These are phyloP conservation scores for Myxozyma kluyveri DNA, from an alignment of 805 yeast species.

Conservation along the genomic window DNA sequence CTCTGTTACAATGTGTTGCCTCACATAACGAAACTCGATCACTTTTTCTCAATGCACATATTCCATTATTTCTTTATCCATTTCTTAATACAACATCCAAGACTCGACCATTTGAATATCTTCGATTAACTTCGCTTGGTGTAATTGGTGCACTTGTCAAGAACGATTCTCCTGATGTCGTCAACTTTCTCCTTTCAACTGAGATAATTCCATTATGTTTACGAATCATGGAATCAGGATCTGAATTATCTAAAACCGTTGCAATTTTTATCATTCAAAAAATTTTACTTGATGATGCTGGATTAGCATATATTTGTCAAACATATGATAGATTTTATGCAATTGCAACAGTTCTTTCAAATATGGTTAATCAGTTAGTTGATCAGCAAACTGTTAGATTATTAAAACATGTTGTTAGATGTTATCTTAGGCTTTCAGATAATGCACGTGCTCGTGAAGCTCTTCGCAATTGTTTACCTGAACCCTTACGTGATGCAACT, in stretches of 20 bases:
- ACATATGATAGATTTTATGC: conserved; percentile 94
- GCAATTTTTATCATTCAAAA: conserved; percentile 95
- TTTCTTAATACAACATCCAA: conserved; percentile 88
- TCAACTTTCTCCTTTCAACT: conserved; percentile 85
- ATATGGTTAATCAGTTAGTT: conserved; percentile 84
- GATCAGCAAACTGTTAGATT: conserved; percentile 76
- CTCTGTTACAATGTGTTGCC: conserved; percentile 93
- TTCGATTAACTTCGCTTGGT: conserved; percentile 88
- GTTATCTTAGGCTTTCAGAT: conserved; percentile 86
- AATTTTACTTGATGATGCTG: conserved; percentile 86
- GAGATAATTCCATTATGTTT: conserved; percentile 94
- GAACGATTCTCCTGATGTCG: conserved; percentile 93
- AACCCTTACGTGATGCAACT: conserved; percentile 81
- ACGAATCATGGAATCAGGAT: conserved; percentile 91
- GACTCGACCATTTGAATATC: conserved; percentile 89
- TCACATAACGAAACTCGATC: conserved; percentile 88
- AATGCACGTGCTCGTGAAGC: conserved; percentile 88
- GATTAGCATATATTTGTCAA: conserved; percentile 87
- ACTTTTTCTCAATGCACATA: conserved; percentile 81
- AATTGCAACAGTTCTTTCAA: conserved; percentile 80
- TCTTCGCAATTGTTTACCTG: conserved; percentile 77
- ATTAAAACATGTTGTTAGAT: conserved; percentile 88
- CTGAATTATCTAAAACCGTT: conserved; percentile 91
- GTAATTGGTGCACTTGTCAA: conserved; percentile 96
- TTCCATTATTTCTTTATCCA: conserved; percentile 90